Percentiles rank a stretch among this genome's conserved stretches.
phyloP scores from a whole-genome alignment of 2,329 filamentous ascomycete species.

The Dactylellina cionopaga region DNA sequence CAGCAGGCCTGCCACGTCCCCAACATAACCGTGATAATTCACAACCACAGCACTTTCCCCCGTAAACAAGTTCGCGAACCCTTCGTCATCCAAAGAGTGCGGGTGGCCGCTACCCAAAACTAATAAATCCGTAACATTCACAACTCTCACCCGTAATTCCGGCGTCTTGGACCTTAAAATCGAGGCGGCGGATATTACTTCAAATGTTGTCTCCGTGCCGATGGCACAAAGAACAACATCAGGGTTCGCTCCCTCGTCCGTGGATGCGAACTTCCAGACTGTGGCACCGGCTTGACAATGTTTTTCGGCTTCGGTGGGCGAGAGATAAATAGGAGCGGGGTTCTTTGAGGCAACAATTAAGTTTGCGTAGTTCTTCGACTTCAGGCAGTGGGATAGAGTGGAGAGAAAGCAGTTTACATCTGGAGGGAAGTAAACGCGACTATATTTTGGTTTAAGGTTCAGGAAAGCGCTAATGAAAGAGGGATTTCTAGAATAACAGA shows the following conservation, averaged over 20 bases:
- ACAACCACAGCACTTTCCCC: slow-evolving; percentile 68
- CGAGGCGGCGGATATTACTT: slow-evolving; percentile 71
- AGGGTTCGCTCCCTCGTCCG: slow-evolving; percentile 67
- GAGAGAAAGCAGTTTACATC: slow-evolving; percentile 75
- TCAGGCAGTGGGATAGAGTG: slow-evolving; percentile 66
- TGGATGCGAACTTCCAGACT: slow-evolving; percentile 72
- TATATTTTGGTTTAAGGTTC: slow-evolving; percentile 71
- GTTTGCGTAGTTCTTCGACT: slow-evolving; percentile 69
- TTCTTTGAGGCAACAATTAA: slow-evolving; percentile 76
- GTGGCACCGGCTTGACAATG: slow-evolving; percentile 71
- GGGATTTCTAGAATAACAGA: slow-evolving; percentile 64
- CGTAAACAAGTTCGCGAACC: slow-evolving; percentile 70
- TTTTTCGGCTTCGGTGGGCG: slow-evolving; percentile 68
- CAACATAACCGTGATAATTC: slow-evolving; percentile 74
- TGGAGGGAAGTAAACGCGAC: slow-evolving; percentile 73
- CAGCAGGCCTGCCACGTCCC: slow-evolving; percentile 70
- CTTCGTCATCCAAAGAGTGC: slow-evolving; percentile 66
- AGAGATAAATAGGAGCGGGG: slow-evolving; percentile 71
- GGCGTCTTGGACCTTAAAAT: slow-evolving; percentile 66
- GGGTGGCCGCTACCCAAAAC: slow-evolving; percentile 71
- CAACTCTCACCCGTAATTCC: slow-evolving; percentile 68
- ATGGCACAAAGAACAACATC: slow-evolving; percentile 74
- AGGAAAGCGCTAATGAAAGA: slow-evolving; percentile 74
- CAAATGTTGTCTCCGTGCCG: slow-evolving; percentile 73
- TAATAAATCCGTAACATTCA: slow-evolving; percentile 75